Evolutionary conservation across 169 alveolate species (phyloP), one percentile per base, ranked within the genome.

Genomic region (Plasmodium relictum): DNA sequence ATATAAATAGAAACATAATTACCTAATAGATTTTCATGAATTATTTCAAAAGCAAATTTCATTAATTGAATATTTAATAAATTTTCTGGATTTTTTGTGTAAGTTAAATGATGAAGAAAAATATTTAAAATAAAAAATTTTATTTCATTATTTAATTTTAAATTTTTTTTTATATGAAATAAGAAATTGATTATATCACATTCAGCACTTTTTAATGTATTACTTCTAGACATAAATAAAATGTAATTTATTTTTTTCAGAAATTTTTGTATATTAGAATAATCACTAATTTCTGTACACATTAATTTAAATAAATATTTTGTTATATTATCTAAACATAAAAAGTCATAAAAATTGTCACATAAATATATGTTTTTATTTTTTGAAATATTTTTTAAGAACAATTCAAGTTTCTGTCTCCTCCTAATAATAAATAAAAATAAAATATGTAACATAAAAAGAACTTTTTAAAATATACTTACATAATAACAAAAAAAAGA

Each of bases 141-240:
- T 4, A 76, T 66, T 14, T 76, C 89, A 41, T 50, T 76, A 22
- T 76, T 76, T 56, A 76, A 56, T 26, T 76, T 65, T 9, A 76
- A 10, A 31, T 76, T 76, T 20, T 48, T 66, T 24, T 62, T 76
- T 16, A 76, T 24, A 65, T 76, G 42, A 48, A 63, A 76, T 1
- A 76, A 16, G 41, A 63, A 76, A 18, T 76, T 76, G 10, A 76
- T 65, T 1, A 76, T 63, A 24, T 76, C 89, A 31, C 89, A 76
- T 24, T 76, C 89, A 0, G 89, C 89, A 37, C 89, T 76, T 20
- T 66, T 76, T 8, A 76, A 10, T 31, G 89, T 76, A 54, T 76
- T 76, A 58, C 56, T 76, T 54, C 89, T 45, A 31, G 89, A 76
- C 65, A 76, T 37, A 16, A 76, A 76, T 20, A 76, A 48, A 9